Evolutionary conservation across 2,329 filamentous ascomycete genomes (phyloP), one percentile per base, ranked within the genome.

Genomic region (Colletotrichum aenigma): DNA sequence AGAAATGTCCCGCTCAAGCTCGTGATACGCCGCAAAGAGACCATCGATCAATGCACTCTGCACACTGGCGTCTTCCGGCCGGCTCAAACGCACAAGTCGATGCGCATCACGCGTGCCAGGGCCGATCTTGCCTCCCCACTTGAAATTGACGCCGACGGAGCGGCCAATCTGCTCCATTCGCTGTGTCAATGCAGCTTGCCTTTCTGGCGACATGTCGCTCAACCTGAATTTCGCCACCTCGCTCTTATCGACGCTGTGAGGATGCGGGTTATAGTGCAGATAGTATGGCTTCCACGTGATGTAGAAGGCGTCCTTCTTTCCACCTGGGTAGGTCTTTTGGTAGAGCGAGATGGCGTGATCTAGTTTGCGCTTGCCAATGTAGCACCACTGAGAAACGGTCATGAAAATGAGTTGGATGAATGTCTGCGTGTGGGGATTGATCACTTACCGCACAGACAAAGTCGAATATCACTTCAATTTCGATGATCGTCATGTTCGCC

Each of bases 231-330:
- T 75, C 3, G 79, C 76, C 1, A 82, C 66, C 1, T 77, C 77
- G 36, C 66, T 58, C 48, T 81, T 79, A 43, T 79, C 68, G 13
- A 83, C 75, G 66, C 80, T 81, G 13, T 78, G 66, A 4, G 78
- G 61, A 3, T 74, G 74, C 2, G 80, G 76, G 16, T 78, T 77
- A 21, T 81, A 78, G 77, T 84, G 80, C 5, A 87, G 80, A 64
- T 86, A 86, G 78, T 83, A 87, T 0, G 85, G 84, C 7, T 77
- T 77, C 81, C 83, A 87, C n/a, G 65, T 80, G 36, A 87, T 81
- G 12, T 72, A 30, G 75, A 87, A 86, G 1, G 71, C 77, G 66
- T 86, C 84, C 7, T 80, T 70, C 15, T 79, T 81, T 6, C 82
- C 85, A 9, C 81, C 82, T 0, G 85, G 85, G 70, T 86, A 86